Base-by-base conservation (phyloP, 371 early-diverging fungal species). In the Nosema granulosis region DNA sequence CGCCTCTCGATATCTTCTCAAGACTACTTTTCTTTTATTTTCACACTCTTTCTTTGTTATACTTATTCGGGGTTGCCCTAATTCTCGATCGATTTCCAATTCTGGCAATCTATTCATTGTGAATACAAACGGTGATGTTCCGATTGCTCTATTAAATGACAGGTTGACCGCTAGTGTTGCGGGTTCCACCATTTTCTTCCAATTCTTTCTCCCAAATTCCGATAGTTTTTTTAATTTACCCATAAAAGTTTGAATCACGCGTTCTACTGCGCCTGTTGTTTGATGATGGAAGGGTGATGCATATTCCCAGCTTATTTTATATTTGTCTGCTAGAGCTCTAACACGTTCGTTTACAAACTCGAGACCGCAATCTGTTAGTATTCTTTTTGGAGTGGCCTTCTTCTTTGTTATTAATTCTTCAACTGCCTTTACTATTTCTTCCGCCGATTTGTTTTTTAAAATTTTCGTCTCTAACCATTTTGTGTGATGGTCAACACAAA, bases 201-300 rank as follows among this genome's bases (percentile, higher is more conserved):
- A 71, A 50, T 43, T 35, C 18, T 28, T 24, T n/a, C 62, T 49
- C 0, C 71, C 59, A 28, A 31, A 71, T 22, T 71, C 57, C 13
- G 61, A 28, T 18, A 71, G 3, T 35, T 71, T 71, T 58, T 50
- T 71, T 63, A 63, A 63, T 63, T 63, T 63, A 6, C 18, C 24
- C 13, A 43, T 28, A n/a, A 63, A 20, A n/a, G 71, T 57, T 26
- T 32, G 32, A 9, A 63, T 71, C 59, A 71, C n/a, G 1, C 71
- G 3, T 35, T 71, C 71, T 3, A 71, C 71, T 28, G 34, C 4
- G 13, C 71, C 62, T 20, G 57, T 56, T 1, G 71, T 71, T 3
- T 3, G 24, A 9, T 24, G 63, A 2, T 63, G 24, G 28, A 29
- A 63, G 2, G 63, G 63, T 4, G 71, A 71, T 4, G 29, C 26